Conservation (phyloP, 2,329 filamentous ascomycete species). For the Mycosphaerella arachidis region DNA sequence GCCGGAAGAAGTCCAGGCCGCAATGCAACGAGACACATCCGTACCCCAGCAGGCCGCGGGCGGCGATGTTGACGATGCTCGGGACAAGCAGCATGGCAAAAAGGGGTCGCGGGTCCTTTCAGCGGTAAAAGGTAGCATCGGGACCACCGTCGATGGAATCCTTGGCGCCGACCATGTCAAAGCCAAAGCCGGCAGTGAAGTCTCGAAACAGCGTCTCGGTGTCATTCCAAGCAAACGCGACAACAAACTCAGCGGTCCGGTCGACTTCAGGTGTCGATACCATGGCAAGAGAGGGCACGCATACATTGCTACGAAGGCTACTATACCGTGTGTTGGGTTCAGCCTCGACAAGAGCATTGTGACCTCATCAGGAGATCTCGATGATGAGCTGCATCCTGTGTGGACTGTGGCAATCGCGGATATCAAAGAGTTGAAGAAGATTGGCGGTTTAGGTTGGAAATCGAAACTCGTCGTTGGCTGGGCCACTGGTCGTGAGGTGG, state of each 20-base stretch:
- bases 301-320: constrained; percentile 64
- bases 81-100: constrained; percentile 46
- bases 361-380: constrained; percentile 42
- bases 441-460: constrained; percentile 81
- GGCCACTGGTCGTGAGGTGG: constrained; percentile 68
- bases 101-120: constrained; percentile 52
- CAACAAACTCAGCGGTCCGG: constrained; percentile 55
- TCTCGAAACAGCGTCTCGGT: constrained; percentile 67
- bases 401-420: constrained; percentile 70
- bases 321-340: constrained; percentile 65
- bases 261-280: constrained; percentile 70
- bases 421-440: constrained; percentile 69
- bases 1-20: constrained; percentile 61
- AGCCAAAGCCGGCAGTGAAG: constrained; percentile 57
- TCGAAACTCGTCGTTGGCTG: constrained; percentile 76
- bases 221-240: constrained; percentile 53
- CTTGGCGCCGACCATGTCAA: constrained; percentile 67
- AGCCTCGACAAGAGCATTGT: constrained; percentile 50
- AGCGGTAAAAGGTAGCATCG: constrained; percentile 66
- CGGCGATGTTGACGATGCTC: constrained; percentile 49
- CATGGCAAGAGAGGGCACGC: constrained; percentile 67
- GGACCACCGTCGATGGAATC: constrained; percentile 66
- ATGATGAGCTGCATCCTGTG: constrained; percentile 53
- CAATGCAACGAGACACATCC: constrained; percentile 47
- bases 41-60: constrained; percentile 49